phyloP scores from a whole-genome alignment of 2,329 filamentous ascomycete genomes.

The Apiospora phragmitis region DNA sequence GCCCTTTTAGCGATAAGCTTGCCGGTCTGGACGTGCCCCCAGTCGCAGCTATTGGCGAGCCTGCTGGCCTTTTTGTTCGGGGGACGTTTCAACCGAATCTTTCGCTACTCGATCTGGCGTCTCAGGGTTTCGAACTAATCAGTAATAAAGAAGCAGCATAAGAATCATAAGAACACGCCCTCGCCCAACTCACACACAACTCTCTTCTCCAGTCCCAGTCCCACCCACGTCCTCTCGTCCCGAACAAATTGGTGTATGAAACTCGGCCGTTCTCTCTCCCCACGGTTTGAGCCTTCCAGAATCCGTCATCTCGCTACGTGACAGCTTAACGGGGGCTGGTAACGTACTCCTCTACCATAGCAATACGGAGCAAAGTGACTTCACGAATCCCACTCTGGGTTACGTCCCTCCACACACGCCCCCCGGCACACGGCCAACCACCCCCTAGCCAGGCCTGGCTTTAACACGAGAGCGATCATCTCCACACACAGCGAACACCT shows the following conservation, averaged over 20 bases:
- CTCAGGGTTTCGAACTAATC: background rate
- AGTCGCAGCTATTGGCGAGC: background rate
- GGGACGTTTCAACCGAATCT: conserved; percentile 1
- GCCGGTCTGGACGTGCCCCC: background rate
- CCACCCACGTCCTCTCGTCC: background rate
- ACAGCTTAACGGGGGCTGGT: background rate
- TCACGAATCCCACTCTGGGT: background rate
- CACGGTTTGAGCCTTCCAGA: background rate
- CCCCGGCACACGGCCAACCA: background rate
- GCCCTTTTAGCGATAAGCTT: conserved; percentile 3
- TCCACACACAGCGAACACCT: conserved; percentile 10
- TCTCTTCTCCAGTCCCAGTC: background rate
- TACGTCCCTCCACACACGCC: background rate
- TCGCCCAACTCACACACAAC: no score
- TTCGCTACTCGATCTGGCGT: conserved; percentile 4
- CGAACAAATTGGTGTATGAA: background rate
- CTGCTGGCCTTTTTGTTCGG: background rate
- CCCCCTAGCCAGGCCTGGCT: background rate
- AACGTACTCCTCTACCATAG: background rate
- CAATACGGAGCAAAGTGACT: background rate
- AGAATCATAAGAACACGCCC: background rate
- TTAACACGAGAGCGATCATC: conserved; percentile 10
- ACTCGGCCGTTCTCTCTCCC: background rate
- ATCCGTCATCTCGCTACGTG: background rate
- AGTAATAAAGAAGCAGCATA: background rate